Evolutionary conservation across 2,329 filamentous ascomycete species (phyloP), one percentile per base, ranked within the genome.

Genomic region (Aspergillus eucalypticola): DNA sequence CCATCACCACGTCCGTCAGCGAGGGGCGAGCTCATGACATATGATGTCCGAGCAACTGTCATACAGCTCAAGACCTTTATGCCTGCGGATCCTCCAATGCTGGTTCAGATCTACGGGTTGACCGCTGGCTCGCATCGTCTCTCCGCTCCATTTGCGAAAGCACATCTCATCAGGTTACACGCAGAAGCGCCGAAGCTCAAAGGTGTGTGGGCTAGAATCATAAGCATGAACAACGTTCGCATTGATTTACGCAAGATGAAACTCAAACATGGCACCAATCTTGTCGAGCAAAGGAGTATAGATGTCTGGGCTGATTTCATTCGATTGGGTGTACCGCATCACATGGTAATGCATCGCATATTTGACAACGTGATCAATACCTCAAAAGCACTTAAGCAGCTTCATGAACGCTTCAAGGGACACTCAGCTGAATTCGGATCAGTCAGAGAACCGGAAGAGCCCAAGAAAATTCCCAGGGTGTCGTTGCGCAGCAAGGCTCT

Each of bases 291-390:
- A 62, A 91, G 87, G 65, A 90, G 93, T 54, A 86, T 97, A 58
- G 95, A 99, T 73, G 76, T 97, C 8, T 87, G 86, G 42, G 86
- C 90, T 0, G 95, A 98, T 66, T 92, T 93, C 8, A 90, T 97
- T 62, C 88, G 95, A 11, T 74, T 98, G 48, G 92, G 89, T 5
- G 88, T 99, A 10, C 95, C 96, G 1, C 92, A 98, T 76, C 92
- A 96, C 68, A 85, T 99, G 67, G 87, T 96, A 23, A 84, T 98
- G 70, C 90, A 95, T 76, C 89, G 89, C 62, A 89, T 99, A 62
- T 90, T 94, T n/a, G 95, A 99, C 78, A 99, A 98, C 69, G 81
- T 96, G 54, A 86, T 91, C 67, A 99, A 97, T 69, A 88, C 91
- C 0, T 79, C 90, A 66, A 99, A 99, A 76, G 90, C 93, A 1